phyloP scores from a whole-genome alignment of 805 yeast genomes.

The Hanseniaspora jakobsenii region DNA sequence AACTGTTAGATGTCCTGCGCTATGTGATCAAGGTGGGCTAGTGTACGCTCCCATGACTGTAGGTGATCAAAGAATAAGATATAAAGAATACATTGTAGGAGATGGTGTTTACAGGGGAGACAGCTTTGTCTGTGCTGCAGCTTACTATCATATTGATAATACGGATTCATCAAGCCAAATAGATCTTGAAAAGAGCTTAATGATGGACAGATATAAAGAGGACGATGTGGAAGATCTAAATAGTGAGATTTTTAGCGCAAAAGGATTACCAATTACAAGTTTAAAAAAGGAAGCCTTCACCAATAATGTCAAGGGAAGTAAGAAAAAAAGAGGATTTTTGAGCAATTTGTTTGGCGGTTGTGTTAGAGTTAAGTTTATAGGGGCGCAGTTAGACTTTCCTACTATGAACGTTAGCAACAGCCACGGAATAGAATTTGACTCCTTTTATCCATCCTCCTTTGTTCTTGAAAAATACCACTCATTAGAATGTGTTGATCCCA shows the following conservation, averaged over 20 bases:
- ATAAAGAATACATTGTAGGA: conserved; percentile 63
- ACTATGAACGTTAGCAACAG: background rate
- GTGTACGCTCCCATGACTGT: conserved; percentile 63
- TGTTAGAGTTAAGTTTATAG: background rate
- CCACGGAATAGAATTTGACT: conserved; percentile 38
- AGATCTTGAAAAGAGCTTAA: no score
- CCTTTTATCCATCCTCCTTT: conserved; percentile 67
- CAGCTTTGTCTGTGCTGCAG: background rate
- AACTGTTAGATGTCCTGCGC: conserved; percentile 70
- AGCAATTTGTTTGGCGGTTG: conserved; percentile 15
- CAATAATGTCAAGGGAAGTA: no score
- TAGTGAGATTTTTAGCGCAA: no score
- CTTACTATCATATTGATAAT: conserved; percentile 16
- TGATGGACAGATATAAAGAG: no score
- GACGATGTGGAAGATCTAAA: no score
- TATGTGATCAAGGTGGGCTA: conserved; percentile 70
- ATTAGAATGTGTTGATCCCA: conserved; percentile 56
- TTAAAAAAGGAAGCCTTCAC: no score
- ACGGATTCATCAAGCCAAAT: no score
- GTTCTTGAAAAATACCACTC: conserved; percentile 38
- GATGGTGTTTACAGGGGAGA: conserved; percentile 40
- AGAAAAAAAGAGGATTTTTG: background rate
- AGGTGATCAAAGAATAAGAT: conserved; percentile 56
- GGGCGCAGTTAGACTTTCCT: conserved; percentile 26
- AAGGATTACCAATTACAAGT: no score